Evolutionary conservation across 2,329 filamentous ascomycete genomes (phyloP).

Genomic region (Aureobasidium vineae): DNA sequence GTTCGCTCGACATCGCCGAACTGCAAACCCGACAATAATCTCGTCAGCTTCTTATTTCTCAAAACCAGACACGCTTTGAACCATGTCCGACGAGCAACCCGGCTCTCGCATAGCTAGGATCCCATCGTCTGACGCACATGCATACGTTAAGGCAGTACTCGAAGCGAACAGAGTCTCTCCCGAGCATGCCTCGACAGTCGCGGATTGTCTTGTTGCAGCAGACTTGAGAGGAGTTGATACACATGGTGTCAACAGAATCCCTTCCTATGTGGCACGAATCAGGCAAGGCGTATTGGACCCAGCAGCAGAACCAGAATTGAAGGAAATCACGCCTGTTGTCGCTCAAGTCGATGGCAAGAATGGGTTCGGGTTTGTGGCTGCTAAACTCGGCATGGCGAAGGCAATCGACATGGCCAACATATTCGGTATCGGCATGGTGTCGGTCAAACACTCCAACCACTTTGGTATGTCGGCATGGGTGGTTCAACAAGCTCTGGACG

Average conservation of each 20-base stretch:
- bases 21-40: too few relatives aligned
- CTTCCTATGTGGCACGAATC: conserved; percentile 70
- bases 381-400: conserved; percentile 60
- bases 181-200: conserved; percentile 59
- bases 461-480: conserved; percentile 79
- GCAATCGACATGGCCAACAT: conserved; percentile 64
- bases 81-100: not conserved
- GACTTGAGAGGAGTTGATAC: conserved; percentile 75
- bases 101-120: conserved; percentile 18
- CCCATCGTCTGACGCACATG: conserved; percentile 32
- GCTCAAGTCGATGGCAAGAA: conserved; percentile 66
- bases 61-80: not conserved
- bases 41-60: not conserved
- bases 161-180: conserved; percentile 58
- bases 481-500: conserved; percentile 71
- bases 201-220: conserved; percentile 65
- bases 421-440: conserved; percentile 71
- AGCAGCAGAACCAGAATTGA: conserved; percentile 56
- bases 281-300: conserved; percentile 65
- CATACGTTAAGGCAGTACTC: conserved; percentile 56
- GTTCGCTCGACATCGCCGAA: not conserved
- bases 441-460: conserved; percentile 72
- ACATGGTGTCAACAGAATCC: conserved; percentile 71
- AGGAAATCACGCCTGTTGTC: conserved; percentile 65
- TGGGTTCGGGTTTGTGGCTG: conserved; percentile 70